Conservation (phyloP, 768 basidiomycete species). For the Suillus discolor region DNA sequence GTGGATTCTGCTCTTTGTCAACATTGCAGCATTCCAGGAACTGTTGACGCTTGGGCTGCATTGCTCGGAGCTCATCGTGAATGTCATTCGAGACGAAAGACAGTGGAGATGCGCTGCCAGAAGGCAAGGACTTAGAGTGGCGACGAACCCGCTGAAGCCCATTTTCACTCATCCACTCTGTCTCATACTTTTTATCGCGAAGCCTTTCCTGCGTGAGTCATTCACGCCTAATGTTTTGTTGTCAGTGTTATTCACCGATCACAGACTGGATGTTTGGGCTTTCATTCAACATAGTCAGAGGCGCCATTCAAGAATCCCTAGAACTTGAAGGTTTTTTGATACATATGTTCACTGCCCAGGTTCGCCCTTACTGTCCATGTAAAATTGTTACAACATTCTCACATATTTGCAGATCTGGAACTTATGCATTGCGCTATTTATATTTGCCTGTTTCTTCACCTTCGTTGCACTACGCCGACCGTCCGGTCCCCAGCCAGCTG, state of each 20-base stretch:
- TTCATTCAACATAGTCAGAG: background rate
- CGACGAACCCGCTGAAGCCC: slow-evolving; percentile 22
- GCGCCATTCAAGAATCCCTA: too few relatives aligned
- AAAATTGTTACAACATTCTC: background rate
- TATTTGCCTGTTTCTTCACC: slow-evolving; percentile 23
- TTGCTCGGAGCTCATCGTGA: slow-evolving; percentile 31
- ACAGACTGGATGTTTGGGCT: slow-evolving; percentile 37
- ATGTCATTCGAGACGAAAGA: slow-evolving; percentile 30
- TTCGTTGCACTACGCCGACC: slow-evolving; percentile 19
- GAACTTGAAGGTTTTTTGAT: background rate
- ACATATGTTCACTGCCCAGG: slow-evolving; percentile 31
- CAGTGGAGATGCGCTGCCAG: slow-evolving; percentile 28
- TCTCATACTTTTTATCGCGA: slow-evolving; percentile 18
- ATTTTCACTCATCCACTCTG: slow-evolving; percentile 24
- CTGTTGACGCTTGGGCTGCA: slow-evolving; percentile 31
- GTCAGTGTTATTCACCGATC: background rate
- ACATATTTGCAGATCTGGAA: slow-evolving; percentile 26
- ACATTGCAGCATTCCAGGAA: slow-evolving; percentile 29
- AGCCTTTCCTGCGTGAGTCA: slow-evolving; percentile 30
- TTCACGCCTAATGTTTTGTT: background rate
- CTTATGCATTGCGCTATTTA: slow-evolving; percentile 21
- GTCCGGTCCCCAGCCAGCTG: slow-evolving; percentile 30
- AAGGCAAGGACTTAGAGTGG: slow-evolving; percentile 15
- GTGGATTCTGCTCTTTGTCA: slow-evolving; percentile 29
- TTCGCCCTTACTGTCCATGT: background rate